These are phyloP conservation scores for Phialophora macrospora DNA, from an alignment of 2,329 filamentous ascomycete species.

Conservation along the genomic window DNA sequence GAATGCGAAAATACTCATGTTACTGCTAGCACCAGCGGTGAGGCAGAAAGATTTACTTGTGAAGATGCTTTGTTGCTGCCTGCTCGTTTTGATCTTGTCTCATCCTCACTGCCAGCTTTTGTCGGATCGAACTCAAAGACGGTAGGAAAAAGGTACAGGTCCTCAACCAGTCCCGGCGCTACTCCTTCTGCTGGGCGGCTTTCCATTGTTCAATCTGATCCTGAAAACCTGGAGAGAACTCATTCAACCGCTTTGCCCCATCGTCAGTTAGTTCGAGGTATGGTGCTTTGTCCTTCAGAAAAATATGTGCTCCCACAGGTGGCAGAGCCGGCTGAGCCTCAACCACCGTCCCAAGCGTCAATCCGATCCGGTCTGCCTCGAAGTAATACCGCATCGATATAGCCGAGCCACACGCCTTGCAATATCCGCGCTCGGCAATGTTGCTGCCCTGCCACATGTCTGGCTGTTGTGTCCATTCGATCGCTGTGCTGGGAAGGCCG, in stretches of 20 bases:
- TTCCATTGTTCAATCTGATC: constrained; percentile 40
- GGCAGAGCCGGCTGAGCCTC: constrained; percentile 43
- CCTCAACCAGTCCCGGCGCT: constrained; percentile 12
- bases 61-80: constrained; percentile 5
- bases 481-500: constrained; percentile 42
- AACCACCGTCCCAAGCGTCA: constrained; percentile 52
- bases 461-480: constrained; percentile 46
- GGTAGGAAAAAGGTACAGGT: neutral
- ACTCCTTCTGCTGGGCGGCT: constrained; percentile 32
- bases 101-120: neutral
- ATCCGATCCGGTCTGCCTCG: constrained; percentile 41
- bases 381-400: constrained; percentile 52
- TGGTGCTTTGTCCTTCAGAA: constrained; percentile 48
- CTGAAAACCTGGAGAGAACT: constrained; percentile 38
- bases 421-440: constrained; percentile 52
- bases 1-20: constrained; percentile 6
- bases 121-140: neutral
- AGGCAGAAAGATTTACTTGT: constrained; percentile 24
- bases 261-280: constrained; percentile 50
- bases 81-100: constrained; percentile 1
- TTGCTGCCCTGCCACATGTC: constrained; percentile 44
- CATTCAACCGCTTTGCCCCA: constrained; percentile 41
- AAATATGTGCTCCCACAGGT: constrained; percentile 50
- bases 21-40: constrained; percentile 8
- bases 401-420: constrained; percentile 54